phyloP scores from a whole-genome alignment of 768 basidiomycete genomes.

The Suillus weaverae region DNA sequence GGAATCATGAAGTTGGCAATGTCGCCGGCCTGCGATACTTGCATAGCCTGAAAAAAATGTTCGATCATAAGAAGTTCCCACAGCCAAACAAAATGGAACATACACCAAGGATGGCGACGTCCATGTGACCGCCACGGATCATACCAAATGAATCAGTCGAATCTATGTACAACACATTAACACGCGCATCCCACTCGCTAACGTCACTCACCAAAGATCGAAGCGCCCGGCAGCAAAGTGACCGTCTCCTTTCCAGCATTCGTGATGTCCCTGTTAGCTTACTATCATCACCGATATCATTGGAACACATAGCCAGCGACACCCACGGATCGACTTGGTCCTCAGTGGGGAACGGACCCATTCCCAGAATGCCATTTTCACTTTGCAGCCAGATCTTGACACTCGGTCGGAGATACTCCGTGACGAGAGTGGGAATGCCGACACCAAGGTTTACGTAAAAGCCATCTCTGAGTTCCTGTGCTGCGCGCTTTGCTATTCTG shows the following conservation, averaged over 20 bases:
- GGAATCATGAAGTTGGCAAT: constrained; percentile 97
- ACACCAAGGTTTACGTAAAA: constrained; percentile 83
- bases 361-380: constrained; percentile 82
- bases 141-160: constrained; percentile 89
- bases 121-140: constrained; percentile 93
- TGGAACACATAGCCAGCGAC: not conserved
- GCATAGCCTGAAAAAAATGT: constrained; percentile 62
- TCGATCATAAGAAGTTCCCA: constrained; percentile 2
- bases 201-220: constrained; percentile 67
- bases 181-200: not conserved
- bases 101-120: constrained; percentile 87
- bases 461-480: constrained; percentile 80
- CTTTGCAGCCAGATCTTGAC: constrained; percentile 80
- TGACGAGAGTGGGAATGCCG: constrained; percentile 83
- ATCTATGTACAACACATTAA: constrained; percentile 41
- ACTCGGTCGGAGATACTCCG: constrained; percentile 65
- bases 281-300: not conserved
- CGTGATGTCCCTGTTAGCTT: constrained; percentile 63
- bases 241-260: constrained; percentile 90
- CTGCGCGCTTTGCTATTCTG: constrained; percentile 76
- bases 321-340: constrained; percentile 72
- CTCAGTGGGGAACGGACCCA: constrained; percentile 78
- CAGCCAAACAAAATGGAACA: constrained; percentile 24
- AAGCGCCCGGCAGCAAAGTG: constrained; percentile 83
- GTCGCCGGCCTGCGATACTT: constrained; percentile 85